Percentiles rank a stretch among this genome's conserved stretches.
phyloP scores from a whole-genome alignment of 225 moss, liverwort and hornwort genomes.

The Bryoerythrophyllum caledonicum region DNA sequence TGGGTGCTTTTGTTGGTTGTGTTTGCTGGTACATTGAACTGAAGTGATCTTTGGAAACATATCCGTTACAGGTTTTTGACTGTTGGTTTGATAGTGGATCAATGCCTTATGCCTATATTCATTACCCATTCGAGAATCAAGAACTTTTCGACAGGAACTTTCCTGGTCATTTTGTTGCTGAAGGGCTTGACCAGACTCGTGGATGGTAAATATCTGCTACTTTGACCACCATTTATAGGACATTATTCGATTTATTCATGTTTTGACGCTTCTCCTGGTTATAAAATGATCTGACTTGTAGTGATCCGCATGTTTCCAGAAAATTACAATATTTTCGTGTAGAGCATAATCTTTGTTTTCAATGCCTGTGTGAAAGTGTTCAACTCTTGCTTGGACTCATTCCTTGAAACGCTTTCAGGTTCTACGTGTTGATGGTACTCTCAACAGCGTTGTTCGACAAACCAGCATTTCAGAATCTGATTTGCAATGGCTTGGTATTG shows the following conservation, averaged over 20 bases:
- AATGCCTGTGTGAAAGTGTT: conserved; percentile 2
- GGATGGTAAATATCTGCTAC: conserved; percentile 66
- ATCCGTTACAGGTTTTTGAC: conserved; percentile 72
- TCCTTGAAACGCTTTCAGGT: conserved; percentile 53
- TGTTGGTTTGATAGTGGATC: conserved; percentile 99
- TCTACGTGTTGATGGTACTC: conserved; percentile 96
- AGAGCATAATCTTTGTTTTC: neutral
- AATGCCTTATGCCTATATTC: conserved; percentile 95
- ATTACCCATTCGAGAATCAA: conserved; percentile 96
- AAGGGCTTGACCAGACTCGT: conserved; percentile 97
- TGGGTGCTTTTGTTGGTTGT: conserved; percentile 6
- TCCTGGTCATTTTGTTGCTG: conserved; percentile 96
- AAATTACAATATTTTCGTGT: neutral
- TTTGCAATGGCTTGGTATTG: conserved; percentile 93
- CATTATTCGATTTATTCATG: neutral
- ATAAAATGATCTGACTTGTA: neutral
- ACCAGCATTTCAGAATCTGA: conserved; percentile 94
- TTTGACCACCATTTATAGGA: neutral
- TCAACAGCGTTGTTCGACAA: conserved; percentile 89
- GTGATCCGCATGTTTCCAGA: neutral
- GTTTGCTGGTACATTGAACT: neutral
- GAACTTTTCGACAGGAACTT: conserved; percentile 89
- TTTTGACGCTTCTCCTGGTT: neutral
- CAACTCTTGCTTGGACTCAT: conserved; percentile 11
- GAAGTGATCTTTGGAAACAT: conserved; percentile 8